Evolutionary conservation across 768 basidiomycete species (phyloP).

Genomic region (Phanerochaete carnosa): DNA sequence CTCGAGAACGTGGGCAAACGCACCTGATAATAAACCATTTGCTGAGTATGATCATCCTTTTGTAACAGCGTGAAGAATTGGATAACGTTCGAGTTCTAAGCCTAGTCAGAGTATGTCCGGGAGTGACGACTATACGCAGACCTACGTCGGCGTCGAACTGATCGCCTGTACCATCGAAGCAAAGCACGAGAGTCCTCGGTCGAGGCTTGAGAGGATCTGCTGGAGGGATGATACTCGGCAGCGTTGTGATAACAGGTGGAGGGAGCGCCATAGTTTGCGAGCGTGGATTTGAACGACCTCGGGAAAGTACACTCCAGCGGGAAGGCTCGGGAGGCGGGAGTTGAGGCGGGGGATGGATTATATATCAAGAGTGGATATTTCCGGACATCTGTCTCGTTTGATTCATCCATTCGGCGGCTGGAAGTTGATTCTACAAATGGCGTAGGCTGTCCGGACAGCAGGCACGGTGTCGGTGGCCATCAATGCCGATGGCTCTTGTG

Average conservation of each 20-base stretch:
- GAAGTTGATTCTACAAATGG: background rate
- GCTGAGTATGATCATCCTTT: conserved; percentile 46
- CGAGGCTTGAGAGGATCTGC: background rate
- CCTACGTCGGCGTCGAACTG: conserved; percentile 65
- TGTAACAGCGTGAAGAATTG: conserved; percentile 44
- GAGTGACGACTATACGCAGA: background rate
- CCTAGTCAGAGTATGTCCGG: background rate
- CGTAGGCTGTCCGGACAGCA: background rate
- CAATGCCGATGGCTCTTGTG: background rate
- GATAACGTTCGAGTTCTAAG: conserved; percentile 40
- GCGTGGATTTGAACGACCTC: background rate
- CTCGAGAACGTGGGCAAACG: background rate
- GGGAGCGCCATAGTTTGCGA: background rate
- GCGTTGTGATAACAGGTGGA: background rate
- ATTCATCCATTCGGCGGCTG: background rate
- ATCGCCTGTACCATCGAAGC: conserved; percentile 66
- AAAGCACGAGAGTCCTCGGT: conserved; percentile 51
- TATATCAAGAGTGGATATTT: background rate
- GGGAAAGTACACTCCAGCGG: too few relatives aligned
- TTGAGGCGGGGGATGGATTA: background rate
- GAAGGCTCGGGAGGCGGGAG: background rate
- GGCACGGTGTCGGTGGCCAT: background rate
- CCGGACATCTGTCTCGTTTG: background rate
- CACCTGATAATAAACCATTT: conserved; percentile 58
- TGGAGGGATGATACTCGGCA: background rate